Evolutionary conservation across 139 green algal genomes (phyloP).

Genomic region (Spirogloea muscicola): DNA sequence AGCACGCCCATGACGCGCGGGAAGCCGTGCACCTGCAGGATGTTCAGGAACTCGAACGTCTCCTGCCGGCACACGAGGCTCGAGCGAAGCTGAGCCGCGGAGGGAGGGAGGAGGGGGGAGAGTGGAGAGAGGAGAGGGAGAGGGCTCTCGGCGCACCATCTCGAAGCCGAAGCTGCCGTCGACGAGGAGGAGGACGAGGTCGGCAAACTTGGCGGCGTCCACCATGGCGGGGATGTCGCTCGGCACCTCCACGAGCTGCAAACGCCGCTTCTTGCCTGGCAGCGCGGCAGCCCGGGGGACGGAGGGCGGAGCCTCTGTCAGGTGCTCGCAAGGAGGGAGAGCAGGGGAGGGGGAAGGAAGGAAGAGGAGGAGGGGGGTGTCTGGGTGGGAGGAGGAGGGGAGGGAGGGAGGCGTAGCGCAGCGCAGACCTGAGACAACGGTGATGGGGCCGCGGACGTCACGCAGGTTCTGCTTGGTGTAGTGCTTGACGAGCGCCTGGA

Average conservation of each 20-base stretch:
- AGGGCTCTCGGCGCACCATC: constrained; percentile 72
- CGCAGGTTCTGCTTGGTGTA: constrained; percentile 85
- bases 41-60: constrained; percentile 99
- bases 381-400: background rate
- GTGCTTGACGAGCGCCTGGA: constrained; percentile 91
- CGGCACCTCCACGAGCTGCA: constrained; percentile 93
- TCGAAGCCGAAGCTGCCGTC: constrained; percentile 96
- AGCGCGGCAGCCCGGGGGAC: background rate
- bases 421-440: constrained; percentile 64
- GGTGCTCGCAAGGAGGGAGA: background rate
- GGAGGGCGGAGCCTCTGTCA: background rate
- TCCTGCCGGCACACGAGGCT: constrained; percentile 61
- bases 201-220: constrained; percentile 92
- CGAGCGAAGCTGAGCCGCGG: background rate
- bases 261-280: constrained; percentile 79
- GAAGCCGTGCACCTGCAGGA: constrained; percentile 83
- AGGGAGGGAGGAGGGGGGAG: no score
- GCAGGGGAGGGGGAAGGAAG: background rate
- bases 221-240: constrained; percentile 83
- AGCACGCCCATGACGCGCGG: constrained; percentile 98
- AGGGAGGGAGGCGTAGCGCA: background rate
- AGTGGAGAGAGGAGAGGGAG: no score
- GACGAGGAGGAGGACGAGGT: constrained; percentile 93
- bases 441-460: constrained; percentile 88
- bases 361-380: background rate